Conservation (phyloP, 352 stramenopile species). For the Phytophthora uliginosa region DNA sequence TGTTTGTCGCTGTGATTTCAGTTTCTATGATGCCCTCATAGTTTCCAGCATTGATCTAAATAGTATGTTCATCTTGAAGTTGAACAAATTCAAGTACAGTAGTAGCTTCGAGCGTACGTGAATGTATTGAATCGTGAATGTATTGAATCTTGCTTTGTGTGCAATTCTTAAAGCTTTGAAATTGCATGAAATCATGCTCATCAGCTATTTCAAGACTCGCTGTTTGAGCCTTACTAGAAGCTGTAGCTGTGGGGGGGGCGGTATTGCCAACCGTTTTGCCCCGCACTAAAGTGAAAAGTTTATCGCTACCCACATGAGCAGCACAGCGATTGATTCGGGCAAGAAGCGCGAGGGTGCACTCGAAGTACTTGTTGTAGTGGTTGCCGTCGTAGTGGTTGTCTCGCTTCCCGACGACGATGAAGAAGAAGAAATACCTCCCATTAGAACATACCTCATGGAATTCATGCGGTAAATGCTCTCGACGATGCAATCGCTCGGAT, state of each 20-base stretch:
- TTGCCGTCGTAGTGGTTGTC: background rate
- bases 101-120: too few relatives aligned
- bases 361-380: background rate
- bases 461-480: background rate
- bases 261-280: too few relatives aligned
- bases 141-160: too few relatives aligned
- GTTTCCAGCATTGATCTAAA: too few relatives aligned
- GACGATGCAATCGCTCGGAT: background rate
- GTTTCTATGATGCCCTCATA: too few relatives aligned
- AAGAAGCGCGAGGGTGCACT: background rate
- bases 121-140: too few relatives aligned
- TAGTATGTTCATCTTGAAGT: too few relatives aligned
- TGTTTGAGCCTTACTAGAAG: background rate
- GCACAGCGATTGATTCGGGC: background rate
- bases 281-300: background rate
- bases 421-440: background rate
- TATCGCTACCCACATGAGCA: background rate
- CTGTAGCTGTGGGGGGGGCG: too few relatives aligned
- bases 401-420: background rate
- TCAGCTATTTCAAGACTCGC: background rate
- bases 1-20: too few relatives aligned
- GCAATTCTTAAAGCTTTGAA: background rate
- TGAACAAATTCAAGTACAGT: too few relatives aligned
- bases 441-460: background rate
- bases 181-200: background rate